These are phyloP conservation scores for Porphyrellus cyaneotinctus DNA, from an alignment of 768 basidiomycete species.

Conservation along the genomic window DNA sequence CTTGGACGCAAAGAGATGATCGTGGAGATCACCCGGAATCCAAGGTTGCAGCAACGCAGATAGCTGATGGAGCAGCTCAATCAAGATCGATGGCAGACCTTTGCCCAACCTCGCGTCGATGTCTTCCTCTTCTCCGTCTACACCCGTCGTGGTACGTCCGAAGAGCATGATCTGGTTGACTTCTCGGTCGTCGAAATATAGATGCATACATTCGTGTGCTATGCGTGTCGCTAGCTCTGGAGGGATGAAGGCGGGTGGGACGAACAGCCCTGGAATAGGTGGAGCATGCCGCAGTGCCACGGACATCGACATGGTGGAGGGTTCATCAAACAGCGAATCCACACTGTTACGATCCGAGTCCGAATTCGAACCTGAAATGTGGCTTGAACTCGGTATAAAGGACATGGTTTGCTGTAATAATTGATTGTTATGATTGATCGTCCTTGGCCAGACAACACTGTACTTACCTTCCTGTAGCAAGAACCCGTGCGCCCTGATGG, in stretches of 20 bases:
- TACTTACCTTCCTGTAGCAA: constrained; percentile 8
- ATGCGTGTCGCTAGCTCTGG: constrained; percentile 48
- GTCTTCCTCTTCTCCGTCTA: constrained; percentile 9
- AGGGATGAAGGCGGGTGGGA: constrained; percentile 49
- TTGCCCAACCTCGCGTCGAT: constrained; percentile 24
- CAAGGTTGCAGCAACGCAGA: constrained; percentile 44
- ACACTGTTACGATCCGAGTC: constrained; percentile 25
- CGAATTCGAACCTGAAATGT: constrained; percentile 4
- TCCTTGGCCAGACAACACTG: neutral
- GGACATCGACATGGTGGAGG: constrained; percentile 13
- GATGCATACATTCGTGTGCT: constrained; percentile 47
- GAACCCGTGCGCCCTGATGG: neutral
- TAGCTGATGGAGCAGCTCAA: constrained; percentile 49
- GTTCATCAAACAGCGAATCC: constrained; percentile 53
- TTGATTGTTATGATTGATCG: neutral
- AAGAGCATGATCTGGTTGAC: constrained; percentile 90
- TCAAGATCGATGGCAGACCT: constrained; percentile 55
- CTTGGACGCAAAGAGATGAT: constrained; percentile 56
- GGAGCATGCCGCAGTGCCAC: constrained; percentile 39
- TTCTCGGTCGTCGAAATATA: constrained; percentile 47
- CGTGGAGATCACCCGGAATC: constrained; percentile 47
- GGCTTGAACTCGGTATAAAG: neutral
- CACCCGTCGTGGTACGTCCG: constrained; percentile 37
- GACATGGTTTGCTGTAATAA: constrained; percentile 10
- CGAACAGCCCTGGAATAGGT: constrained; percentile 63